Conservation (phyloP, 2,329 filamentous ascomycete species). For the Cercospora sp. region DNA sequence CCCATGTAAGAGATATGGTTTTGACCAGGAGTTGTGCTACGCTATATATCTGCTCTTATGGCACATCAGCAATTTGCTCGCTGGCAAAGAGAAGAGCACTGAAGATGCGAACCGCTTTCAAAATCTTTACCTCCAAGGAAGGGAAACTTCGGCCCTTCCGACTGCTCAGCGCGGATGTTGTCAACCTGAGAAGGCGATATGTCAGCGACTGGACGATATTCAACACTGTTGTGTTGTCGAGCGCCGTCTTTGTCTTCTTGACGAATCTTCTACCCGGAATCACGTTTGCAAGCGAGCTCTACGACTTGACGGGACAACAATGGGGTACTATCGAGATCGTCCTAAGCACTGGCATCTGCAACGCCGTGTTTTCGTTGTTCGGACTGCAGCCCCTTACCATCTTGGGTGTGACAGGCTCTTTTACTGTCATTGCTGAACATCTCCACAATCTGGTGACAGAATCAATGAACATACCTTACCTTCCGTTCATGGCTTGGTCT, state of each 20-base stretch:
- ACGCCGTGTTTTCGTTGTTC: slow-evolving; percentile 61
- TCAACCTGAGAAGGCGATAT: slow-evolving; percentile 35
- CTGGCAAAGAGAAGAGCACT: background rate
- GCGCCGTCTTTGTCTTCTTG: slow-evolving; percentile 66
- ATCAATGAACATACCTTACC: slow-evolving; percentile 59
- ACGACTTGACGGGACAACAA: slow-evolving; percentile 60
- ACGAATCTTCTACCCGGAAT: slow-evolving; percentile 67
- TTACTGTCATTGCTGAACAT: slow-evolving; percentile 66
- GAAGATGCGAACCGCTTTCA: background rate
- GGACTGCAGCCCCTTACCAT: slow-evolving; percentile 66
- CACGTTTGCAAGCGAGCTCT: slow-evolving; percentile 66
- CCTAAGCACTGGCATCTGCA: slow-evolving; percentile 65
- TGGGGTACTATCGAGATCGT: slow-evolving; percentile 69
- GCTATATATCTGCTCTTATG: background rate
- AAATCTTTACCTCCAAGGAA: background rate
- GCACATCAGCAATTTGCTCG: background rate
- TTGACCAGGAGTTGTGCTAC: background rate
- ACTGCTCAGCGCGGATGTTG: slow-evolving; percentile 36
- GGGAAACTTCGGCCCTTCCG: slow-evolving; percentile 35
- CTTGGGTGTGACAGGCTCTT: slow-evolving; percentile 65
- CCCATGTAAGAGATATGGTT: background rate
- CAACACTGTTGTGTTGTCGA: slow-evolving; percentile 64
- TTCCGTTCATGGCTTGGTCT: slow-evolving; percentile 67
- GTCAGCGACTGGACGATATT: slow-evolving; percentile 48
- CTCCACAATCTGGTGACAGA: slow-evolving; percentile 60